These are phyloP conservation scores for Cucumis melo DNA, from an alignment of 306 rosid genomes.

Conservation along the genomic window DNA sequence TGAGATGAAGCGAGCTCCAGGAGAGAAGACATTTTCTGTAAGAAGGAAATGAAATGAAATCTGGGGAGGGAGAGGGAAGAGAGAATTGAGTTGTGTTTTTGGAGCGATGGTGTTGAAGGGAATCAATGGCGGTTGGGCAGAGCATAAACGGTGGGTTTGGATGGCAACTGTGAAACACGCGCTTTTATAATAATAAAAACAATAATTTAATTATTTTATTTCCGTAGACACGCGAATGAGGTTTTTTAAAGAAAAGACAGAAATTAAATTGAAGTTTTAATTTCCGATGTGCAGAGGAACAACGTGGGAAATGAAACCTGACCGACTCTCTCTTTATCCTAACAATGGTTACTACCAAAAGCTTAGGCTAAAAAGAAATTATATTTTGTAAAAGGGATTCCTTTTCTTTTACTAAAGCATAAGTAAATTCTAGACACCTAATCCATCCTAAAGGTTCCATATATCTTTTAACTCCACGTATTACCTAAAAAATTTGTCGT, in stretches of 20 bases:
- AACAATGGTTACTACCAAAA: too few species aligned
- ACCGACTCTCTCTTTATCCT: too few species aligned
- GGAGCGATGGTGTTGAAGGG: background rate
- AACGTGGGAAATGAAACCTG: too few species aligned
- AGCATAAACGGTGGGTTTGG: background rate
- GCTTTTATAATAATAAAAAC: background rate
- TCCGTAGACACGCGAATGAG: background rate
- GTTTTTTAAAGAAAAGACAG: background rate
- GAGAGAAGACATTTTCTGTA: conserved; percentile 28
- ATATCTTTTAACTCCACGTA: too few species aligned
- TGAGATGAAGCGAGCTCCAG: conserved; percentile 15
- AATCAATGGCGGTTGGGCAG: background rate
- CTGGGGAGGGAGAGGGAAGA: background rate
- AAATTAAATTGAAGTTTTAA: too few species aligned
- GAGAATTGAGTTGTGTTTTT: background rate
- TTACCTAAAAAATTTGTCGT: too few species aligned
- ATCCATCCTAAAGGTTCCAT: too few species aligned
- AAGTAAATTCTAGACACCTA: too few species aligned
- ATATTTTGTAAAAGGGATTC: too few species aligned
- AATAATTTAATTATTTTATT: background rate
- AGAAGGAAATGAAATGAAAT: background rate
- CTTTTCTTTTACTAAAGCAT: too few species aligned
- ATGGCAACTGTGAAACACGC: background rate
- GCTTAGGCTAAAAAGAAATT: too few species aligned
- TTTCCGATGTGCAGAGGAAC: too few species aligned